These are phyloP conservation scores for Starmera amethionina DNA, from an alignment of 805 yeast species.

Conservation along the genomic window DNA sequence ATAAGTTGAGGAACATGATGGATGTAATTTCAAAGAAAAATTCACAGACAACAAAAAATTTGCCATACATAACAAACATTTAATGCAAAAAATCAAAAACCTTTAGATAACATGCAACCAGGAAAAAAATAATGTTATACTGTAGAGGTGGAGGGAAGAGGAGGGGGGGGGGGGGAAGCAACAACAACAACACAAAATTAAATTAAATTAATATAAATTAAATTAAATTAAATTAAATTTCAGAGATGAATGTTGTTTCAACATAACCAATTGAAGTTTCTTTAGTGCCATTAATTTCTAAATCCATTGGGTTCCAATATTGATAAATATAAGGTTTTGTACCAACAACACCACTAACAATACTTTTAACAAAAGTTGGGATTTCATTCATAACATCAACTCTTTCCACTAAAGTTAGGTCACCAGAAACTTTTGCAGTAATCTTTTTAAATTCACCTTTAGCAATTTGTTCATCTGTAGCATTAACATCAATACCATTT, in stretches of 20 bases:
- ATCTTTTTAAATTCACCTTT: slow-evolving; percentile 26
- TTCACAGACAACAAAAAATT: no score
- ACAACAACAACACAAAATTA: neutral
- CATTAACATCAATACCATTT: slow-evolving; percentile 36
- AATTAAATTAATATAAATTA: neutral
- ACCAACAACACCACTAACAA: slow-evolving; percentile 91
- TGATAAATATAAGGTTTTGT: slow-evolving; percentile 96
- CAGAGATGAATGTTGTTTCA: slow-evolving; percentile 73
- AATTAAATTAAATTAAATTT: slow-evolving; percentile 6
- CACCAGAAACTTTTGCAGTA: slow-evolving; percentile 48
- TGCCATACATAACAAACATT: no score
- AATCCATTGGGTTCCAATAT: slow-evolving; percentile 55
- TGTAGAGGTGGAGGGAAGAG: no score
- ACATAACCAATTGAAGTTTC: slow-evolving; percentile 63
- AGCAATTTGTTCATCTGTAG: slow-evolving; percentile 32
- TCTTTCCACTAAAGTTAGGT: slow-evolving; percentile 67
- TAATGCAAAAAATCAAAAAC: no score
- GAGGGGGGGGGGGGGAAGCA: no score
- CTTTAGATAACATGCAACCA: no score
- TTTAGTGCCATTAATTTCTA: slow-evolving; percentile 30
- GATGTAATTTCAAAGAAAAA: no score
- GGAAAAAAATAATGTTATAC: no score
- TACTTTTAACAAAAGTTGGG: slow-evolving; percentile 86
- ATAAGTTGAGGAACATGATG: no score
- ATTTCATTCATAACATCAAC: slow-evolving; percentile 97